Conservation (phyloP, 805 yeast genomes). For the Candida silvatica region DNA sequence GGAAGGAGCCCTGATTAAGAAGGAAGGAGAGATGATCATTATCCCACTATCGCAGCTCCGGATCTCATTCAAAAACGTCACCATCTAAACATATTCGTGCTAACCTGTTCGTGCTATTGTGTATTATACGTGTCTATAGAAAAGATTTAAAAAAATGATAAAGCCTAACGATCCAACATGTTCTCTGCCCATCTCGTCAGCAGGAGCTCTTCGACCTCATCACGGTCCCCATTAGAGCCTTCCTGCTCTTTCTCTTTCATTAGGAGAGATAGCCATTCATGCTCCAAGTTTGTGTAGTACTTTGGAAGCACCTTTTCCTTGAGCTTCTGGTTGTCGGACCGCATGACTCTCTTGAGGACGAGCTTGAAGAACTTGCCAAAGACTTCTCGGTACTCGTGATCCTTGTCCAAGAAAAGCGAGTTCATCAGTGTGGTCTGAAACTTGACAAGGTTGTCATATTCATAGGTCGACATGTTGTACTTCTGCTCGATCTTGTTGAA, state of each 20-base stretch:
- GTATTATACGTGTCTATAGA: too few relatives aligned
- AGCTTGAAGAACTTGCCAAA: conserved; percentile 24
- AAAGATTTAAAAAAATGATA: too few relatives aligned
- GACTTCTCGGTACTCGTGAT: conserved; percentile 20
- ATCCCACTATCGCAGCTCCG: too few relatives aligned
- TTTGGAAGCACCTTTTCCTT: conserved; percentile 22
- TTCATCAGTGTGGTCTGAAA: conserved; percentile 29
- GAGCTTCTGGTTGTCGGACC: conserved; percentile 17
- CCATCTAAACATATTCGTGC: too few relatives aligned
- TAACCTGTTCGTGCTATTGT: too few relatives aligned
- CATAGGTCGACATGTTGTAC: conserved; percentile 44
- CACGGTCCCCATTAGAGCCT: conserved; percentile 10
- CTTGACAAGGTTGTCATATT: conserved; percentile 35
- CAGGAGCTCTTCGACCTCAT: conserved; percentile 34
- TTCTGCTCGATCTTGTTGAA: conserved; percentile 36
- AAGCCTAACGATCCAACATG: conserved; percentile 17
- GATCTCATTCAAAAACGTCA: too few relatives aligned
- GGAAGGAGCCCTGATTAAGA: too few relatives aligned
- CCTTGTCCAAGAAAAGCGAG: conserved; percentile 17
- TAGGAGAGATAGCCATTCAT: conserved; percentile 8
- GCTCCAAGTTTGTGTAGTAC: conserved; percentile 14
- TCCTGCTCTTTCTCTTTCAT: conserved; percentile 2
- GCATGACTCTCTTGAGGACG: conserved; percentile 23
- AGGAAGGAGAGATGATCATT: too few relatives aligned
- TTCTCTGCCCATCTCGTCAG: conserved; percentile 42